Conservation (phyloP, 1,284 basidiomycete species). For the Mycosarcoma maydis region DNA sequence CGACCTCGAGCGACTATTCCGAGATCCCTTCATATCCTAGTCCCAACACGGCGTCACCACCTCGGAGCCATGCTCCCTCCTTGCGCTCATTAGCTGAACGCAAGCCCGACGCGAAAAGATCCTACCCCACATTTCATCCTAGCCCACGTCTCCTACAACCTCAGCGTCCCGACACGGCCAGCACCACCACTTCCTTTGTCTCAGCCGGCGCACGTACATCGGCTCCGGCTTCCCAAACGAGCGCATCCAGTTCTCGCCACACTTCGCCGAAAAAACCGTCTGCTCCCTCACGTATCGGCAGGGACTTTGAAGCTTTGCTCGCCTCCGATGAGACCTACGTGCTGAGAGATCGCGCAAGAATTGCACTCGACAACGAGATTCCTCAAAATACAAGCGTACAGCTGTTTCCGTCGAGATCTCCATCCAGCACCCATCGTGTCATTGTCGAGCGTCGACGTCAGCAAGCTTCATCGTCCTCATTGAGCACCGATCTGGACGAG, state of each 20-base stretch:
- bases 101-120: slow-evolving; percentile 4
- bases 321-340: slow-evolving; percentile 52
- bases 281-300: slow-evolving; percentile 32
- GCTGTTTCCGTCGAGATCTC: neutral
- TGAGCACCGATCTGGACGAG: slow-evolving; percentile 12
- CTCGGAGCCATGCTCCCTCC: slow-evolving; percentile 1
- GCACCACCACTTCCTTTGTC: slow-evolving; percentile 25
- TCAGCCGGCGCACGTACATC: slow-evolving; percentile 20
- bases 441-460: slow-evolving; percentile 32
- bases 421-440: slow-evolving; percentile 17
- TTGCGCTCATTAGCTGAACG: slow-evolving; percentile 4
- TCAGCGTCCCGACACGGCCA: slow-evolving; percentile 19
- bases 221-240: slow-evolving; percentile 5
- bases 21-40: slow-evolving; percentile 36
- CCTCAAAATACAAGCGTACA: neutral
- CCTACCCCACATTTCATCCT: slow-evolving; percentile 1
- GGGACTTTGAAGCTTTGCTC: slow-evolving; percentile 49
- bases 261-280: slow-evolving; percentile 18
- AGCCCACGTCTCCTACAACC: slow-evolving; percentile 3
- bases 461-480: slow-evolving; percentile 11
- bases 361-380: slow-evolving; percentile 24
- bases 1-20: slow-evolving; percentile 36
- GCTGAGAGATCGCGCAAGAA: slow-evolving; percentile 33
- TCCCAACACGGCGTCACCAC: slow-evolving; percentile 10
- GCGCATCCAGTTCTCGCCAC: slow-evolving; percentile 11